Conservation (phyloP, 2,329 filamentous ascomycete genomes). For the Aureobasidium sp. region DNA sequence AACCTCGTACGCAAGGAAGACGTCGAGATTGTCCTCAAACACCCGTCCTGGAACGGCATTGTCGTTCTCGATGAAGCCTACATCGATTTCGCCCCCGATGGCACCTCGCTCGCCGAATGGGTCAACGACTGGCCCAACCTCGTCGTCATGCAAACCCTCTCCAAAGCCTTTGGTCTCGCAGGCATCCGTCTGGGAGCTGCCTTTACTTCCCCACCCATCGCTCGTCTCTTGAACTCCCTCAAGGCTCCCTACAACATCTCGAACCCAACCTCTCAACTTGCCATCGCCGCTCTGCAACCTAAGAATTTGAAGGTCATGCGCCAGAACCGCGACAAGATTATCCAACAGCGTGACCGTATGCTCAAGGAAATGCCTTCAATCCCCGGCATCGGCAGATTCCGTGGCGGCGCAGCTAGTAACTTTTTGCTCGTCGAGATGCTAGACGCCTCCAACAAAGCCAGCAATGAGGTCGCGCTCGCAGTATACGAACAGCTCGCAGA, state of each 20-base stretch:
- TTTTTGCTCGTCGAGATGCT: constrained; percentile 89
- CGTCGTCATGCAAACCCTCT: constrained; percentile 97
- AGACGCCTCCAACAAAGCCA: constrained; percentile 58
- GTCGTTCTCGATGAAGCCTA: constrained; percentile 95
- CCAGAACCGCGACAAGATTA: constrained; percentile 59
- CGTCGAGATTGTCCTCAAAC: constrained; percentile 65
- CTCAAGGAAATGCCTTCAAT: constrained; percentile 66
- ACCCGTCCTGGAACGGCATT: constrained; percentile 91
- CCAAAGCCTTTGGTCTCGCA: constrained; percentile 92
- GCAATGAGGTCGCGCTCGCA: constrained; percentile 68
- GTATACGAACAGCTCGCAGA: constrained; percentile 84
- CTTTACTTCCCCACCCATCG: constrained; percentile 70
- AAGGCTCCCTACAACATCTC: constrained; percentile 97
- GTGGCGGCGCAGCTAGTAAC: constrained; percentile 76
- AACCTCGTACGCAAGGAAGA: constrained; percentile 69
- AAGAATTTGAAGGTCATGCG: constrained; percentile 68
- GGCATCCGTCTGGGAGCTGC: constrained; percentile 85
- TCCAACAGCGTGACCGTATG: constrained; percentile 71
- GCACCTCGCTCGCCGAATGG: constrained; percentile 80
- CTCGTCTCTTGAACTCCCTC: constrained; percentile 75
- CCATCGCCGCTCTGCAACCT: constrained; percentile 61
- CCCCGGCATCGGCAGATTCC: constrained; percentile 69
- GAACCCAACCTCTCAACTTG: constrained; percentile 77
- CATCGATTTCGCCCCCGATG: constrained; percentile 81
- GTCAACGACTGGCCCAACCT: constrained; percentile 89